Conservation (phyloP, 2,329 filamentous ascomycete genomes). For the Aspergillus aculeatinus region DNA sequence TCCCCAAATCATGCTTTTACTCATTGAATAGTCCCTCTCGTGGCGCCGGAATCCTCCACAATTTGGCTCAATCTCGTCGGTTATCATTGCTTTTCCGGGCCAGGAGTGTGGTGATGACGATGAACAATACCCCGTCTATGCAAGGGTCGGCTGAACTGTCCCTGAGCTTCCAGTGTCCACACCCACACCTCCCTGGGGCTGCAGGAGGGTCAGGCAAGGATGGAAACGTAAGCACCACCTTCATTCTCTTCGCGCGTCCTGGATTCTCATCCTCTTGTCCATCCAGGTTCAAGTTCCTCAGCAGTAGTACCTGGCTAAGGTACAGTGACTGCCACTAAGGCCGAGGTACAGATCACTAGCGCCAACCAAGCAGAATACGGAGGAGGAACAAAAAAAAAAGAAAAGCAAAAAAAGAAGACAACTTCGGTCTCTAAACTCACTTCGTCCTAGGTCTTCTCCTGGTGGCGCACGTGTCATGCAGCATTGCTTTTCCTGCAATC, state of each 20-base stretch:
- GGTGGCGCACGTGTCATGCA: constrained; percentile 14
- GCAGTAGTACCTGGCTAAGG: too few relatives aligned
- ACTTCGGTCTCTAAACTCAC: background rate
- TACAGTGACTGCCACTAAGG: too few relatives aligned
- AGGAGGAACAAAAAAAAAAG: too few relatives aligned
- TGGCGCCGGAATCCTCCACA: constrained; percentile 1
- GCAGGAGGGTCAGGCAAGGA: constrained; percentile 20
- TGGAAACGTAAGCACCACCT: constrained; percentile 14
- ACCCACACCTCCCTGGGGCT: constrained; percentile 11
- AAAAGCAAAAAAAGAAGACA: background rate
- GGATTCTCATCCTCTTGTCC: constrained; percentile 1
- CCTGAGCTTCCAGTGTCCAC: background rate
- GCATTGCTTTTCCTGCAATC: background rate
- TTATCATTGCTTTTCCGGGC: constrained; percentile 10
- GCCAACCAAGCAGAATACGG: too few relatives aligned
- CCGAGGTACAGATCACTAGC: too few relatives aligned
- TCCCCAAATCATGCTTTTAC: background rate
- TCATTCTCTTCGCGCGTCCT: constrained; percentile 5
- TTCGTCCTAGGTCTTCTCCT: constrained; percentile 1
- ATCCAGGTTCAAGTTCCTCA: background rate
- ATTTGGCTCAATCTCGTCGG: background rate
- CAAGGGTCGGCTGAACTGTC: constrained; percentile 16
- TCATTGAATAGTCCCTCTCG: background rate
- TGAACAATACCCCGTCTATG: constrained; percentile 13
- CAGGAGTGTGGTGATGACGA: constrained; percentile 12